Evolutionary conservation across 176 grass and related monocot species (phyloP).

Genomic region (Ensete ventricosum): DNA sequence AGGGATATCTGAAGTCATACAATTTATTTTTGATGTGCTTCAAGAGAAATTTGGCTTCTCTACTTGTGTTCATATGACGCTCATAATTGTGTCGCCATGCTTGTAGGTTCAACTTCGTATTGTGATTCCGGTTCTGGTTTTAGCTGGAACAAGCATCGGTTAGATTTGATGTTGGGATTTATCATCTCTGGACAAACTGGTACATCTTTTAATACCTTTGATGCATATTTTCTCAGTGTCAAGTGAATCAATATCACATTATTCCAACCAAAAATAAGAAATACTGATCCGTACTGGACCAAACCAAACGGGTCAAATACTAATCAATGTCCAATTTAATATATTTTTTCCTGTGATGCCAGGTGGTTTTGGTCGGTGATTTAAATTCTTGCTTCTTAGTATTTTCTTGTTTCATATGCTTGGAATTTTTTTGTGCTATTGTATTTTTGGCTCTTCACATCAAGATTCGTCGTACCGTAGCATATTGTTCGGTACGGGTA

Average conservation of each 20-base stretch:
- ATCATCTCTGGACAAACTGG: slow-evolving; percentile 47
- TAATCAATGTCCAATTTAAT: too few relatives aligned
- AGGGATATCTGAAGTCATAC: neutral
- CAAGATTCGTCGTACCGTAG: too few relatives aligned
- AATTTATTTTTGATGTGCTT: neutral
- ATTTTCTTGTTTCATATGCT: neutral
- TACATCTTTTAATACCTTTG: slow-evolving; percentile 11
- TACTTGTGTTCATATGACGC: neutral
- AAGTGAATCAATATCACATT: neutral
- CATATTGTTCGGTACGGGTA: too few relatives aligned
- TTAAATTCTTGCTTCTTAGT: too few relatives aligned
- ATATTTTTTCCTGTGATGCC: too few relatives aligned
- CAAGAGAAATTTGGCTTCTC: slow-evolving; percentile 3
- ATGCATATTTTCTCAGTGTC: neutral
- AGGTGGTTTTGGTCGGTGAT: too few relatives aligned
- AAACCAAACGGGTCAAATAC: too few relatives aligned
- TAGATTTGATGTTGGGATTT: slow-evolving; percentile 26
- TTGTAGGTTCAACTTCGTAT: slow-evolving; percentile 23
- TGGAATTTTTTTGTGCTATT: neutral
- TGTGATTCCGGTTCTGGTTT: slow-evolving; percentile 15
- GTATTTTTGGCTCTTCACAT: neutral
- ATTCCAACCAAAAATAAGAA: neutral
- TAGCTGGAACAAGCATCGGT: slow-evolving; percentile 2
- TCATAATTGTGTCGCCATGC: neutral
- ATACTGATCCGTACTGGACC: neutral